Base-by-base conservation (phyloP, 208 protist genomes). In the Wallacemonas collosoma region DNA sequence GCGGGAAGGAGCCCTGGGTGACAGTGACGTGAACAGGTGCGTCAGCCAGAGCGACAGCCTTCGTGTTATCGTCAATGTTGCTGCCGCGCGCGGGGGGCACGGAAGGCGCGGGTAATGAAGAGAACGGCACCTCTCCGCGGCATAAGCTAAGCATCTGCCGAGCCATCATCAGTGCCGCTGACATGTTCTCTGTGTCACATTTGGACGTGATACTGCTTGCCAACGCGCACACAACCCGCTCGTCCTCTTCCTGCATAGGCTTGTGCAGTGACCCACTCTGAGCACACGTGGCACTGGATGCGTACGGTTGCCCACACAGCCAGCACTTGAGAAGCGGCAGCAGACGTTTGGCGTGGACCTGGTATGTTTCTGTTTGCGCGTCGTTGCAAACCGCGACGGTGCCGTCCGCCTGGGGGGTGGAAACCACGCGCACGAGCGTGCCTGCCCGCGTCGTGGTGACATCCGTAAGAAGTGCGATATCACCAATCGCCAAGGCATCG, bases 311-410 rank as follows among this genome's bases (percentile, higher is more conserved):
- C 9, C 65, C 68, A 66, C 86, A 91, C 11, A 64, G 6, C 68
- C 76, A 72, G 54, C 86, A 91, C 71, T 85, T 83, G 3, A 73
- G 35, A 8, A 91, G 50, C 6, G 86, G 86, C 5, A 91, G 51
- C 11, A 91, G 79, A 51, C 75, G 67, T 63, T 79, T 73, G 11
- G 75, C 65, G 3, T 60, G 77, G 9, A 83, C 77, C 17, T 72
- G 64, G 62, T 79, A 83, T 12, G 72, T 55, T 48, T 74, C 71
- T 4, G 58, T 26, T 6, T 73, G 69, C 36, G 56, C 69, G 26
- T 56, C 55, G 54, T 73, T 64, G 54, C 62, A 66, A 60, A 87
- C 82, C 43, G 72, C 50, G 26, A 72, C 79, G 47, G 67, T 80
- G 17, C 80, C 80, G 61, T 85, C 77, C 1, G 57, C 9, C 56